Evolutionary conservation across 2,329 filamentous ascomycete species (phyloP).

Genomic region (Dactylonectria macrodidyma): DNA sequence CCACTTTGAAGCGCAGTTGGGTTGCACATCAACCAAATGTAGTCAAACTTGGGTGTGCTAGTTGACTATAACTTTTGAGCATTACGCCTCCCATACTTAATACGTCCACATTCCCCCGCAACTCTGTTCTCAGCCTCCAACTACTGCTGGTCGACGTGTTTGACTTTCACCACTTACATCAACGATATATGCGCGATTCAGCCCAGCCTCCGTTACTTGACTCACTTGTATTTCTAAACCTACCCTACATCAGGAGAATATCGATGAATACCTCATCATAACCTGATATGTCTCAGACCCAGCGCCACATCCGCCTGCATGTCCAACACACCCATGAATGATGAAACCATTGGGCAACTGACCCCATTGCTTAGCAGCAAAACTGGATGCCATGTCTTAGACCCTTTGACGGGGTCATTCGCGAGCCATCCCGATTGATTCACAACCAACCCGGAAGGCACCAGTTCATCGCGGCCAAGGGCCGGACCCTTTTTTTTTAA

Average conservation of each 20-base stretch:
- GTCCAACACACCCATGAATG: constrained; percentile 42
- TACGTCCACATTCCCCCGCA: background rate
- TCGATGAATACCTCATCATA: constrained; percentile 35
- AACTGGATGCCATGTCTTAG: constrained; percentile 39
- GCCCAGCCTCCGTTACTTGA: background rate
- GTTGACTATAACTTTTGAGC: background rate
- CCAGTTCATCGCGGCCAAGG: background rate
- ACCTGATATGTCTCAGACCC: constrained; percentile 39
- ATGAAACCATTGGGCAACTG: constrained; percentile 38
- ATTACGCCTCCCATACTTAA: background rate
- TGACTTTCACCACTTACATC: constrained; percentile 6
- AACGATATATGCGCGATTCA: background rate
- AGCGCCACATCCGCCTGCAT: constrained; percentile 42
- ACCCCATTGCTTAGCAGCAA: constrained; percentile 15
- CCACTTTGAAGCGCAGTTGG: constrained; percentile 14
- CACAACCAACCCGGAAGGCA: constrained; percentile 32
- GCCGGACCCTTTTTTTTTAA: background rate
- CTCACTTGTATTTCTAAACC: background rate
- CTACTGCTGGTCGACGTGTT: background rate
- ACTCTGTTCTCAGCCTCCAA: background rate
- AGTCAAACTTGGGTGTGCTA: background rate
- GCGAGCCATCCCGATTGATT: constrained; percentile 35
- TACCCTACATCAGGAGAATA: constrained; percentile 15
- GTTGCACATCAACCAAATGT: constrained; percentile 17
- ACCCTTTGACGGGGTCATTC: constrained; percentile 42